phyloP scores from a whole-genome alignment of 805 yeast genomes.

The Saitoella complicata region DNA sequence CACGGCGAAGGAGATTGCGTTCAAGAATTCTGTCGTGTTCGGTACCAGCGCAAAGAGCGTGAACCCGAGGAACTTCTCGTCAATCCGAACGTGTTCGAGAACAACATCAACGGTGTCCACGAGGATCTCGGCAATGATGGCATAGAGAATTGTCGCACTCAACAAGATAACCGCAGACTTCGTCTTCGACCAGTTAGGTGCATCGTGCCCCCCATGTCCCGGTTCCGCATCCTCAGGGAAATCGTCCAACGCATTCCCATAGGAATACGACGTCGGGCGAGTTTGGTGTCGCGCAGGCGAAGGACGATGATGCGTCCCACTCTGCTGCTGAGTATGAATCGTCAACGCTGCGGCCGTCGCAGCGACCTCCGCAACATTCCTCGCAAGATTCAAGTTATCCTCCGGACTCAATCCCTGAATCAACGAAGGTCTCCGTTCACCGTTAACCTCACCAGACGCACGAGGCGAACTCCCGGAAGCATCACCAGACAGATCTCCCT shows the following conservation, averaged over 20 bases:
- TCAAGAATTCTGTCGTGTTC: slow-evolving; percentile 88
- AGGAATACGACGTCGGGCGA: too few relatives aligned
- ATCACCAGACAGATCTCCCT: too few relatives aligned
- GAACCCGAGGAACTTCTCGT: slow-evolving; percentile 81
- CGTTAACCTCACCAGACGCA: too few relatives aligned
- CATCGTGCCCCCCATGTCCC: slow-evolving; percentile 60
- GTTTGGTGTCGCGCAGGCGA: too few relatives aligned
- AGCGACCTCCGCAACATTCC: too few relatives aligned
- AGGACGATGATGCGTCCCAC: too few relatives aligned
- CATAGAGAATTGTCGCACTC: slow-evolving; percentile 74
- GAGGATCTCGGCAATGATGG: slow-evolving; percentile 82
- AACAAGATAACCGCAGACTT: slow-evolving; percentile 72
- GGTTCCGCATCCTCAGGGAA: slow-evolving; percentile 7
- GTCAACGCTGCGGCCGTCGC: too few relatives aligned
- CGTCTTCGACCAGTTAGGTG: slow-evolving; percentile 88
- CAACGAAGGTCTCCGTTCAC: too few relatives aligned
- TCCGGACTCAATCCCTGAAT: too few relatives aligned
- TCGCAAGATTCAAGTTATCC: too few relatives aligned
- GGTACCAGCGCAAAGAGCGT: slow-evolving; percentile 94
- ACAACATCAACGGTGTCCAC: slow-evolving; percentile 89
- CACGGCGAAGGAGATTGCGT: slow-evolving; percentile 92
- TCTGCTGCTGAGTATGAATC: too few relatives aligned
- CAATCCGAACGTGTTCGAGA: slow-evolving; percentile 56
- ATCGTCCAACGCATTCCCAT: slow-evolving; percentile 2
- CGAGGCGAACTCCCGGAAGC: too few relatives aligned